phyloP scores from a whole-genome alignment of 129 eudicot genomes.

The Ambrosia artemisiifolia region DNA sequence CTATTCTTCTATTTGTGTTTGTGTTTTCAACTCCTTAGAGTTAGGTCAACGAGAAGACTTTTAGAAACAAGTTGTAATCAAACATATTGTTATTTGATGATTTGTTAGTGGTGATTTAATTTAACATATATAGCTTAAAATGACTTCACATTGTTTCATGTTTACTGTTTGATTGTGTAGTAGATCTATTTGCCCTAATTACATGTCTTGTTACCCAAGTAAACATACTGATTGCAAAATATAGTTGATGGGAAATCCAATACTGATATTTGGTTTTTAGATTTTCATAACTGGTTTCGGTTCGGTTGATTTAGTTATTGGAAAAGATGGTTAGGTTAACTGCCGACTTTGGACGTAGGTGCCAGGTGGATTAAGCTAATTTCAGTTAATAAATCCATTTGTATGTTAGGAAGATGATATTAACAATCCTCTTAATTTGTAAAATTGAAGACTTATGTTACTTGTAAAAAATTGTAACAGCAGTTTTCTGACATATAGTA shows the following conservation, averaged over 20 bases:
- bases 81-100: neutral
- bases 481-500: neutral
- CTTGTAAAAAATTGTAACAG: neutral
- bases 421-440: neutral
- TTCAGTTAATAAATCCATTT: neutral
- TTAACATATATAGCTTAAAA: neutral
- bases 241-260: neutral
- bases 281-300: no score
- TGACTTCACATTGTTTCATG: neutral
- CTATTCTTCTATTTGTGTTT: neutral
- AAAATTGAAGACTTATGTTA: neutral
- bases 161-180: neutral
- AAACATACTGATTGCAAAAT: neutral
- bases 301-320: neutral
- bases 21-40: neutral
- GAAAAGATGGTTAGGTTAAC: neutral
- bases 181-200: neutral
- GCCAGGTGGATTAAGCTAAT: neutral
- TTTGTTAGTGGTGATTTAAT: neutral
- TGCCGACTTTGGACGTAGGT: neutral
- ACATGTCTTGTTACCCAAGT: slow-evolving; percentile 1
- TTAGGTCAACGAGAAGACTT: slow-evolving; percentile 7
- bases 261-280: neutral
- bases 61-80: slow-evolving; percentile 1
- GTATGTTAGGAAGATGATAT: neutral